Evolutionary conservation across 345 rosid genomes (phyloP).

Genomic region (Arabidopsis suecica): DNA sequence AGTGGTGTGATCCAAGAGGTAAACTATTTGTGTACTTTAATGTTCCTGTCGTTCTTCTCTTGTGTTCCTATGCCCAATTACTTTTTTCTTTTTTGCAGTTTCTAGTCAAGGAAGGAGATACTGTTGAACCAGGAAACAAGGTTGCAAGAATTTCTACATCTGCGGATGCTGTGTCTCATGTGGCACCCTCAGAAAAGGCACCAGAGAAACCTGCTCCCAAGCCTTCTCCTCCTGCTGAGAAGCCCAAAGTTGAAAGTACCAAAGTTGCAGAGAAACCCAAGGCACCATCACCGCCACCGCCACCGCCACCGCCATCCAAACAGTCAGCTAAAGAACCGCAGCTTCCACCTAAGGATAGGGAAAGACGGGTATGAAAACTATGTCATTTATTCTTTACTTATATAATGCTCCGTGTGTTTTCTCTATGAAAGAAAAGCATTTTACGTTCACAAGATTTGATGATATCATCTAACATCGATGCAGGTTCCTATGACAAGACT

Average conservation of each 20-base stretch:
- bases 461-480: slow-evolving; percentile 31
- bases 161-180: slow-evolving; percentile 80
- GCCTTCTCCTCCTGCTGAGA: slow-evolving; percentile 61
- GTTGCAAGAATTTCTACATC: slow-evolving; percentile 88
- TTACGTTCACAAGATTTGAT: slow-evolving; percentile 22
- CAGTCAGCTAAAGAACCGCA: slow-evolving; percentile 83
- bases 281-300: slow-evolving; percentile 57
- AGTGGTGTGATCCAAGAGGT: slow-evolving; percentile 86
- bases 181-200: slow-evolving; percentile 73
- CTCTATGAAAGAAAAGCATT: slow-evolving; percentile 9
- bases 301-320: slow-evolving; percentile 60
- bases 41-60: slow-evolving; percentile 12
- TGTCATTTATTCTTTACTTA: slow-evolving; percentile 13
- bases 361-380: slow-evolving; percentile 76
- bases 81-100: slow-evolving; percentile 51
- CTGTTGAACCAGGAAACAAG: slow-evolving; percentile 90
- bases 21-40: slow-evolving; percentile 27
- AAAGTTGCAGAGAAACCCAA: slow-evolving; percentile 59
- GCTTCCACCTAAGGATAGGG: slow-evolving; percentile 98
- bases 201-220: slow-evolving; percentile 58
- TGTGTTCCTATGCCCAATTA: neutral
- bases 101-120: slow-evolving; percentile 94
- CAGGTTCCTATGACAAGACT: slow-evolving; percentile 99
- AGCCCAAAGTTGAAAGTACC: slow-evolving; percentile 57
- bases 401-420: slow-evolving; percentile 13